phyloP scores from a whole-genome alignment of 768 basidiomycete genomes.

The Boletus rufocinnamomeus region DNA sequence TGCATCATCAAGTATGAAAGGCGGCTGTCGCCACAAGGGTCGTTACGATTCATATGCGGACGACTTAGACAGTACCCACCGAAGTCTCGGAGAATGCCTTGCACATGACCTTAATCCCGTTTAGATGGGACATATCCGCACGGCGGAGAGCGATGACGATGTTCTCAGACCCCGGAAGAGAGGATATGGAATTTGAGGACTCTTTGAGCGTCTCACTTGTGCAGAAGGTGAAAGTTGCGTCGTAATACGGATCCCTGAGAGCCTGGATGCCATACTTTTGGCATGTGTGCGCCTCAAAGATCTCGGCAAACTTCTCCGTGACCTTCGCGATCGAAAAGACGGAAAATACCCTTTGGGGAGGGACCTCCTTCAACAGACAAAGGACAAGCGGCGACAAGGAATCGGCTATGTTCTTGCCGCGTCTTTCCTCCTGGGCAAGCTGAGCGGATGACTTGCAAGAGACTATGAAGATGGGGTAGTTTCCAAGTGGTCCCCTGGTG shows the following conservation, averaged over 20 bases:
- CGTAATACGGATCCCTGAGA: constrained; percentile 54
- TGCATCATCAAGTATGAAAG: not conserved
- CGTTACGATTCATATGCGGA: not conserved
- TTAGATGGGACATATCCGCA: not conserved
- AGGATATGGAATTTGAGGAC: not conserved
- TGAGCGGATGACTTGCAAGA: constrained; percentile 15
- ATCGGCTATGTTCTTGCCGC: constrained; percentile 3
- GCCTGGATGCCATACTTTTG: constrained; percentile 21
- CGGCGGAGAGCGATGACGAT: not conserved
- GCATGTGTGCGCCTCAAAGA: constrained; percentile 43
- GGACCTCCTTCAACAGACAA: constrained; percentile 16
- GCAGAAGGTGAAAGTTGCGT: constrained; percentile 59
- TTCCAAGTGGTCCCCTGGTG: not conserved
- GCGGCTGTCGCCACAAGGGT: not conserved
- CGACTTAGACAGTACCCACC: not conserved
- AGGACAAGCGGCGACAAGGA: constrained; percentile 13
- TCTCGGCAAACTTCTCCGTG: constrained; percentile 43
- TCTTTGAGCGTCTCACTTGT: constrained; percentile 43
- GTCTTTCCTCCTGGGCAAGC: constrained; percentile 16
- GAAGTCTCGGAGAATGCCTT: not conserved
- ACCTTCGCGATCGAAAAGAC: constrained; percentile 59
- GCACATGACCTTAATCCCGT: not conserved
- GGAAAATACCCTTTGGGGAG: constrained; percentile 45
- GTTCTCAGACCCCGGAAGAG: not conserved
- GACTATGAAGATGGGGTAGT: constrained; percentile 21